Evolutionary conservation across 768 basidiomycete species (phyloP), one percentile per base, ranked within the genome.

Genomic region (Roridomyces roridus): DNA sequence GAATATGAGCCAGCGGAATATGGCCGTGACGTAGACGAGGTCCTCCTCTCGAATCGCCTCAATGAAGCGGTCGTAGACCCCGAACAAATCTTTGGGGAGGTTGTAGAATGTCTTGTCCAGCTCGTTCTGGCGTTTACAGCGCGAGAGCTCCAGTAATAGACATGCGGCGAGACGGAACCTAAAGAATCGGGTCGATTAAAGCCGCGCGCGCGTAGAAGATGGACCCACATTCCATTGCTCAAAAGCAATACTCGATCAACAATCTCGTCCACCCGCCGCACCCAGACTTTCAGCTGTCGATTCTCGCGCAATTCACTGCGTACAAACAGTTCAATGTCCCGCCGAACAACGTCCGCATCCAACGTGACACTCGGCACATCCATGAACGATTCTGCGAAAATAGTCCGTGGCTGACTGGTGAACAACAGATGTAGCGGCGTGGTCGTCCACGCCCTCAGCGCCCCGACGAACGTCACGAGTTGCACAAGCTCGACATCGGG

Each of bases 31-130:
- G 39, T 43, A 49, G 3, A 49, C 24, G 12, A 56, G 15, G 14
- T 49, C 41, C 15, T 49, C 17, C 14, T 10, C 6, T 4, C 34
- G 46, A 41, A 56, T 43, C 31, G 0, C 1, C 1, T 21, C 9
- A 8, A 56, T 17, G 40, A 56, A 56, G 12, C 55, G 55, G 25
- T 49, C 47, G 25, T 56, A 49, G 23, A 56, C 49, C 10, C 55
- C 47, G 20, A 56, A 56, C 5, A 56, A 26, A 17, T 56, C 55
- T 14, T 21, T 37, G 0, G 55, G 55, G 21, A 56, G 55, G 39
- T 48, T 34, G 12, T 29, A 18, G 5, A 56, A 47, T 44, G 40
- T 49, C 24, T 36, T n/a, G n/a, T 49, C 41, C 9, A 56, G 39
- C 39, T 56, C 41, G 28, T 43, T 40, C 15, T 48, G 21, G 21